Base-by-base conservation (phyloP, 192 early-diverging fungal species). In the Backusella psychrophila region DNA sequence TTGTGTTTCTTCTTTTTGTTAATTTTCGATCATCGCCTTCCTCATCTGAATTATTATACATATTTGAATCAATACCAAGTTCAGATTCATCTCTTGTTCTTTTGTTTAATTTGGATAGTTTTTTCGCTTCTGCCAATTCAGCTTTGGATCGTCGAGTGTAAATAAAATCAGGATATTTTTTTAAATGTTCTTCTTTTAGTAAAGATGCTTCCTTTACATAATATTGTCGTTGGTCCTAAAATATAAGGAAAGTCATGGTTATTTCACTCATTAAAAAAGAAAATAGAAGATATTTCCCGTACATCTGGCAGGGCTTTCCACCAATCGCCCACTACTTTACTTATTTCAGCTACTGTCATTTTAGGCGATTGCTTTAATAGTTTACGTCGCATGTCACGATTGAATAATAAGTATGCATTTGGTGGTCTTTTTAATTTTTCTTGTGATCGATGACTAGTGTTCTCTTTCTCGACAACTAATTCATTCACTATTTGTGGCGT, bases 341-440 rank as follows among this genome's bases (percentile, higher is more conserved):
- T 87, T 69, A 90, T 90, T 71, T 87, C 86, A 52, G 85, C 83
- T 9, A 90, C 88, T 8, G 87, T 85, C 77, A 88, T 75, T 72
- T 87, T 86, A n/a, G 89, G 85, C 41, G 89, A 84, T 68, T 81
- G 78, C 29, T 85, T 80, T 71, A 89, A 69, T 44, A 91, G 75
- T 75, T 85, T 86, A 66, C 81, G 86, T 15, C 88, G 84, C 84
- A 88, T 89, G 41, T 89, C 87, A 42, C 85, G 82, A 69, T 90
- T 91, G 63, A 89, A 91, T 49, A 91, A 82, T 44, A 90, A 53
- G 71, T 90, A 90, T 19, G 86, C 86, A 74, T 90, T 90, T 72
- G 87, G 86, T 14, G 88, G 88, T 23, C 89, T 83, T 76, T 87
- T 90, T n/a, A 88, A 73, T 68, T 85, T 75, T 69, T 85, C 49